Percentiles rank a stretch among this genome's conserved stretches.
These are phyloP conservation scores for Pseudogymnoascus sp. DNA, from an alignment of 2,329 filamentous ascomycete species.

Conservation along the genomic window DNA sequence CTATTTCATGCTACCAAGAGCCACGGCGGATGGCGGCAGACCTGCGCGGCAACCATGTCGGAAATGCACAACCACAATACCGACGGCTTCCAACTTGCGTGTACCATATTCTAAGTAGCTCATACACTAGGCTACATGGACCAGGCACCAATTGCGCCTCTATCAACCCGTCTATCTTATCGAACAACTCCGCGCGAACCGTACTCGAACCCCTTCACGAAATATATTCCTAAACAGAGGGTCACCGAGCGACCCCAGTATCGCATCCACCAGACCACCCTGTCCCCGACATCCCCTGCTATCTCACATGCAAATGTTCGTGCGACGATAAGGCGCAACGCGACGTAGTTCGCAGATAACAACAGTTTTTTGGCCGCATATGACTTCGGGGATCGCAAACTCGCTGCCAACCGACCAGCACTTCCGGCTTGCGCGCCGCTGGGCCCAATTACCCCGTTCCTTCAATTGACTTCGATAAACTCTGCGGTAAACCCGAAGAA, in stretches of 20 bases:
- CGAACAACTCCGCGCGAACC: neutral
- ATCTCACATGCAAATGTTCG: slow-evolving; percentile 6
- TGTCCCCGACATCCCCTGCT: slow-evolving; percentile 2
- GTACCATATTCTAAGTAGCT: neutral
- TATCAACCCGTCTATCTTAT: neutral
- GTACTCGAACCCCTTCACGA: neutral
- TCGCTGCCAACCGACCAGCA: neutral
- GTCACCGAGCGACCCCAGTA: neutral
- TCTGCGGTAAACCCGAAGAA: neutral
- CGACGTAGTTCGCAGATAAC: slow-evolving; percentile 7
- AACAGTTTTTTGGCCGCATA: neutral
- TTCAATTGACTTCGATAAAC: neutral
- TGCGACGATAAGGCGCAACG: slow-evolving; percentile 9
- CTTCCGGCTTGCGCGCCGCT: neutral
- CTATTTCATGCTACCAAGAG: slow-evolving; percentile 6
- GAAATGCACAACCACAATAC: slow-evolving; percentile 6
- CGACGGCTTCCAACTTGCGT: neutral
- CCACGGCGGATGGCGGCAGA: slow-evolving; percentile 1
- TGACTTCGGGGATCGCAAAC: slow-evolving; percentile 5
- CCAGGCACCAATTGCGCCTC: slow-evolving; percentile 1
- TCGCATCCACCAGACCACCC: neutral
- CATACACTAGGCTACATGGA: neutral
- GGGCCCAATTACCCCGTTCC: neutral
- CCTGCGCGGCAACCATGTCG: neutral
- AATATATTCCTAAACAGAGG: slow-evolving; percentile 1